Base-by-base conservation (phyloP, 371 early-diverging fungal species). In the Lichtheimia ornata region DNA sequence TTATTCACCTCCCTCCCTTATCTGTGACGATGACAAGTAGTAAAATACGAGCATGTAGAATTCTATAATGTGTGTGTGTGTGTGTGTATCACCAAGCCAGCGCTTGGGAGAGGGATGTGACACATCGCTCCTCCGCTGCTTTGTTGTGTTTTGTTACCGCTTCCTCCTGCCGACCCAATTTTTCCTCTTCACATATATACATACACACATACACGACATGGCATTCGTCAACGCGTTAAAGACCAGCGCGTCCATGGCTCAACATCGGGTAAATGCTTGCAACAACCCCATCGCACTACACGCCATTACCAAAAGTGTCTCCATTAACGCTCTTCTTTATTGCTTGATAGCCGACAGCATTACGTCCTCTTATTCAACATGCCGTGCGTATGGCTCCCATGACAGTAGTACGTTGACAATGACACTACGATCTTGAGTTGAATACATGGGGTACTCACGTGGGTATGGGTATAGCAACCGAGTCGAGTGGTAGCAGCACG, bases 261-360 rank as follows among this genome's bases (percentile, higher is more conserved):
- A 92, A 72, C 83, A 77, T 76, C 94, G 87, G 84, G 97, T 97
- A 56, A 9, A 35, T 35, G 35, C 35, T 35, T 35, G 11, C 22
- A 22, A 22, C 22, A 22, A 22, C 22, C 22, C 22, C 11, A 35
- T 28, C 4, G 11, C 35, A 9, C 1, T 11, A 9, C 11, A 35
- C 35, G 35, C 35, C 35, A 35, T 35, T 5, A 11, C 9, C 9
- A 5, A 35, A 9, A 9, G 35, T 9, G 95, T 96, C 1, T 12
- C 18, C 7, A n/a, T 28, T 6, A 22, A 22, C 22, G 22, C 22
- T 41, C n/a, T 18, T 53, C 6, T 24, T 24, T 40, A 22, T 22
- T 22, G 22, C 12, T 56, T 1, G 0, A 15, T 44, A 43, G 13
- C 45, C 27, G 27, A 27, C 41, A 20, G n/a, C 17, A 43, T 25